phyloP scores from a whole-genome alignment of 805 yeast species.

The Candida nitratophila region DNA sequence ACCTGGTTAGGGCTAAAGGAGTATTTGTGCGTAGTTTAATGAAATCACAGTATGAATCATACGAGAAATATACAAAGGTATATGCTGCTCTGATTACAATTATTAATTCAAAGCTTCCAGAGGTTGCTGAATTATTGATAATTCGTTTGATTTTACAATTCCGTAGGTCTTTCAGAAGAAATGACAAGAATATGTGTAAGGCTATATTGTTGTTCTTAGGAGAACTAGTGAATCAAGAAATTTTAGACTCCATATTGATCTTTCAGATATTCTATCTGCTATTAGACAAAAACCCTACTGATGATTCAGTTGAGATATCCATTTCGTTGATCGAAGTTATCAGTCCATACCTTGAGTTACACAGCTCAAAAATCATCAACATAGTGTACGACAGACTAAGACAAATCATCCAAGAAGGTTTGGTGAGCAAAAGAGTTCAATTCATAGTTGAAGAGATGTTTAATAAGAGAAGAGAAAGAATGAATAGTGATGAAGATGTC shows the following conservation, averaged over 20 bases:
- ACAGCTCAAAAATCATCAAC: constrained; percentile 23
- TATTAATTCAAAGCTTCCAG: constrained; percentile 61
- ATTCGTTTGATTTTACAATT: constrained; percentile 52
- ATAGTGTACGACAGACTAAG: constrained; percentile 50
- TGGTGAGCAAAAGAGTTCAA: constrained; percentile 35
- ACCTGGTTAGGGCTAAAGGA: constrained; percentile 57
- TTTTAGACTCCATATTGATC: constrained; percentile 45
- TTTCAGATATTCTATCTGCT: constrained; percentile 47
- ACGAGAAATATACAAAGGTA: constrained; percentile 32
- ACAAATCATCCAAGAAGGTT: constrained; percentile 49
- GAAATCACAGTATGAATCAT: constrained; percentile 40
- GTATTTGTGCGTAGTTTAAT: constrained; percentile 50
- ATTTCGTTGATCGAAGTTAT: constrained; percentile 38
- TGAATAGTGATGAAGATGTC: constrained; percentile 6
- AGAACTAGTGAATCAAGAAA: constrained; percentile 56
- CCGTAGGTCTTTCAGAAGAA: constrained; percentile 41
- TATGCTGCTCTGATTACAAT: constrained; percentile 54
- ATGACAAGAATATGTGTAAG: constrained; percentile 37
- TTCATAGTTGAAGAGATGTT: constrained; percentile 45
- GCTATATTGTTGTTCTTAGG: constrained; percentile 46
- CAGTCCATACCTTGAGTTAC: constrained; percentile 46
- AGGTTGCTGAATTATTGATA: constrained; percentile 52
- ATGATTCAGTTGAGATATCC: constrained; percentile 50
- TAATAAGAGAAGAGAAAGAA: constrained; percentile 38
- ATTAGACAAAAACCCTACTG: constrained; percentile 35